A percentile compares a stretch with the other conserved stretches of the same genome.
phyloP scores from a whole-genome alignment of 768 basidiomycete species.

The Collybia sp. region DNA sequence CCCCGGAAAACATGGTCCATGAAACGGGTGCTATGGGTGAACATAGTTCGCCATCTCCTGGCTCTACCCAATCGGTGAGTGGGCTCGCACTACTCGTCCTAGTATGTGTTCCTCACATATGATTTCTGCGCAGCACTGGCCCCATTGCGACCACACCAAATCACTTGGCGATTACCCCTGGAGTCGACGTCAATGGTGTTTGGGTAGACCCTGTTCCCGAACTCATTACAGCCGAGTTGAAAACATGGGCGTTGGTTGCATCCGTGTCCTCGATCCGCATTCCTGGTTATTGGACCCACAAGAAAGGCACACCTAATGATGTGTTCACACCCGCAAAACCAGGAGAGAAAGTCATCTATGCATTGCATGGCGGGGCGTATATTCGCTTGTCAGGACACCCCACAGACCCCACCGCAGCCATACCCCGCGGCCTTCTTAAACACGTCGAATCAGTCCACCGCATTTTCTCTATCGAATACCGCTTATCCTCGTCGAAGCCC shows the following conservation, averaged over 20 bases:
- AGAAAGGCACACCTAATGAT: conserved; percentile 27
- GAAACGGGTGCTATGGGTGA: conserved; percentile 30
- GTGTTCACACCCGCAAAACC: conserved; percentile 32
- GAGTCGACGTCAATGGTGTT: conserved; percentile 37
- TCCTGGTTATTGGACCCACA: conserved; percentile 56
- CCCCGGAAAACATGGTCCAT: conserved; percentile 43
- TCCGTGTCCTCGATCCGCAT: conserved; percentile 36
- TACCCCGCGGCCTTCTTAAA: conserved; percentile 43
- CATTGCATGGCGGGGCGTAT: conserved; percentile 64
- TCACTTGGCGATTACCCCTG: conserved; percentile 35
- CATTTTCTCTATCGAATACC: conserved; percentile 66
- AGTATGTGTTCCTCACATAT: not conserved
- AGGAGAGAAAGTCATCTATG: conserved; percentile 55
- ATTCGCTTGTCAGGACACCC: conserved; percentile 53
- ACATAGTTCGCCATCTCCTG: conserved; percentile 25
- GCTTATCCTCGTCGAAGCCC: conserved; percentile 47
- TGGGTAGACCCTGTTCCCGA: conserved; percentile 43
- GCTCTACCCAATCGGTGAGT: conserved; percentile 21
- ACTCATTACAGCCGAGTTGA: conserved; percentile 38
- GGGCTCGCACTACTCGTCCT: not conserved
- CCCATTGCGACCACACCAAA: conserved; percentile 25
- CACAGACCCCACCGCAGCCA: conserved; percentile 36
- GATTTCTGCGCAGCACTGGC: conserved; percentile 25
- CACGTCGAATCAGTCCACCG: conserved; percentile 39
- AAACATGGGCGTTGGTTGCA: conserved; percentile 32